These are phyloP conservation scores for Paecilomyces sp. DNA, from an alignment of 2,329 filamentous ascomycete genomes.

Conservation along the genomic window DNA sequence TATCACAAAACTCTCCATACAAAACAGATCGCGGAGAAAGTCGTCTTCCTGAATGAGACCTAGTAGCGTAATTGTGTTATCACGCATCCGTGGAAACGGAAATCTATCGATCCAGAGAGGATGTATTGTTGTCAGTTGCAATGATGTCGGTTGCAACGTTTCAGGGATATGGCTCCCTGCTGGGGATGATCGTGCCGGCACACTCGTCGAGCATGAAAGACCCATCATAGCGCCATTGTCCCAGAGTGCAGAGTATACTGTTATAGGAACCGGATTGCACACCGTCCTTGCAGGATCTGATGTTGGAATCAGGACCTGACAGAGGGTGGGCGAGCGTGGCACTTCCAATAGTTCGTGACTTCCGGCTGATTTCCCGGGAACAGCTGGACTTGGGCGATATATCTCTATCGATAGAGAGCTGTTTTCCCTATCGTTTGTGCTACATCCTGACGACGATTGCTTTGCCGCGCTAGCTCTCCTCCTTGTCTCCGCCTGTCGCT, in stretches of 20 bases:
- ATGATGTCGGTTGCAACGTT: constrained; percentile 23
- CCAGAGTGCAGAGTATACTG: constrained; percentile 22
- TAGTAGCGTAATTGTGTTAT: constrained; percentile 24
- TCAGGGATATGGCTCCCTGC: constrained; percentile 9
- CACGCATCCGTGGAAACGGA: constrained; percentile 30
- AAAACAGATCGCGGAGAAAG: constrained; percentile 25
- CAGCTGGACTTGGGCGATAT: neutral
- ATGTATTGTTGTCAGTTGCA: constrained; percentile 26
- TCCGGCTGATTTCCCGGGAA: neutral
- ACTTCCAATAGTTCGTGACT: neutral
- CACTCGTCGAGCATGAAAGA: constrained; percentile 16
- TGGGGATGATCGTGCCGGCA: constrained; percentile 17
- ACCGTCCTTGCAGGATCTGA: neutral
- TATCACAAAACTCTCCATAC: constrained; percentile 25
- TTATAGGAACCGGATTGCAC: constrained; percentile 8
- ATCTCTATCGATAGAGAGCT: neutral
- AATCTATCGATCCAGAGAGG: constrained; percentile 31
- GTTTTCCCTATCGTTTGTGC: neutral
- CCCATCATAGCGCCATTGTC: constrained; percentile 24
- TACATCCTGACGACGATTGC: neutral
- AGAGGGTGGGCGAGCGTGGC: neutral
- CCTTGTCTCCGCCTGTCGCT: constrained; percentile 2
- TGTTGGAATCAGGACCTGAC: neutral
- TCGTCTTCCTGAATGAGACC: constrained; percentile 26
- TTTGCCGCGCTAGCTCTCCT: neutral